These are phyloP conservation scores for Leucocoprinus sp. DNA, from an alignment of 768 basidiomycete species.

Conservation along the genomic window DNA sequence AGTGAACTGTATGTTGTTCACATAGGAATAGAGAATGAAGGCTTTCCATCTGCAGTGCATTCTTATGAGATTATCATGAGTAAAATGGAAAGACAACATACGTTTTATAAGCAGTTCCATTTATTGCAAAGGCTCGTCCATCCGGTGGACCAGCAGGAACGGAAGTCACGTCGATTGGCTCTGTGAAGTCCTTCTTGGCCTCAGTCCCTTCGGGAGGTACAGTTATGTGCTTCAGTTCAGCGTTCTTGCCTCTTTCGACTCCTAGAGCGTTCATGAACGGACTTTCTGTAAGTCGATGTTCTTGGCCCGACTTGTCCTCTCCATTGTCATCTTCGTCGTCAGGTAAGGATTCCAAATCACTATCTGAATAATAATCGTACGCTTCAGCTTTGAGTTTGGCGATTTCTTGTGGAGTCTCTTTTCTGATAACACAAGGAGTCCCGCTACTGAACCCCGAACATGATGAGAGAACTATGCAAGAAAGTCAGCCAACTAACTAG, in stretches of 20 bases:
- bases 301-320: not conserved
- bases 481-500: not conserved
- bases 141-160: not conserved
- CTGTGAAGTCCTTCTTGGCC: not conserved
- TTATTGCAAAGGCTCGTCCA: constrained; percentile 8
- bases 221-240: not conserved
- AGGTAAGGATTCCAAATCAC: constrained; percentile 6
- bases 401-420: not conserved
- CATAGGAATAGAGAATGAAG: constrained; percentile 4
- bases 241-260: not conserved
- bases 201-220: not conserved
- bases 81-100: not conserved
- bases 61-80: too few species aligned
- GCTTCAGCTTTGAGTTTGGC: constrained; percentile 4
- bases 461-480: constrained; percentile 2
- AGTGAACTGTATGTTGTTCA: constrained; percentile 1
- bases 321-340: not conserved
- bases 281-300: not conserved
- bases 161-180: too few species aligned
- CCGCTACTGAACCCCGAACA: not conserved
- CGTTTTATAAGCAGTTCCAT: constrained; percentile 2
- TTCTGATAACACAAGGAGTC: constrained; percentile 1
- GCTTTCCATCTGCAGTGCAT: constrained; percentile 1
- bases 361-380: constrained; percentile 12
- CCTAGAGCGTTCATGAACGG: not conserved